Evolutionary conservation across 805 yeast genomes (phyloP).

Genomic region (Nakazawaea sp.): DNA sequence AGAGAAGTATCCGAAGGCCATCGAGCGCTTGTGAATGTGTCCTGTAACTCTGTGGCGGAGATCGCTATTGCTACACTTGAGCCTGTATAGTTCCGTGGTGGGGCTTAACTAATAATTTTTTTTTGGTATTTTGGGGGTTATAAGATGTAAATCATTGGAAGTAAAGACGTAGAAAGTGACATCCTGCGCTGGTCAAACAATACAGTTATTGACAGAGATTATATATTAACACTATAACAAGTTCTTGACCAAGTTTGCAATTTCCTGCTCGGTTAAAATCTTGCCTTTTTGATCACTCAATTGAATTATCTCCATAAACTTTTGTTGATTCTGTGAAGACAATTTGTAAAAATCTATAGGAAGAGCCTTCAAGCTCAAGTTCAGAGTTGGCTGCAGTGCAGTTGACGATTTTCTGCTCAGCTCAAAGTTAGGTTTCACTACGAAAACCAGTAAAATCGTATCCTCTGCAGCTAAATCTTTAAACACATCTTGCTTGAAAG

Average conservation of each 20-base stretch:
- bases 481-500: slow-evolving; percentile 1
- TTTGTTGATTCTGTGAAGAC: slow-evolving; percentile 2
- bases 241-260: slow-evolving; percentile 3
- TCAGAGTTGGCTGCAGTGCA: background rate
- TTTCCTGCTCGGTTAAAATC: background rate
- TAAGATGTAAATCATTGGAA: too few species aligned
- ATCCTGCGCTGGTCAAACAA: too few species aligned
- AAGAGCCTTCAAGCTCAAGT: slow-evolving; percentile 1
- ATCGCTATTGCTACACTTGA: too few species aligned
- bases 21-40: too few species aligned
- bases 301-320: slow-evolving; percentile 6
- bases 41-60: too few species aligned
- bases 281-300: slow-evolving; percentile 2
- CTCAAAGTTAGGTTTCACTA: slow-evolving; percentile 7
- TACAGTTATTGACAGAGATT: too few species aligned
- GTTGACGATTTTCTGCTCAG: background rate
- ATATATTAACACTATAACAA: slow-evolving; percentile 1
- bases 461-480: background rate
- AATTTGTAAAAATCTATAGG: slow-evolving; percentile 8
- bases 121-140: too few species aligned
- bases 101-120: too few species aligned
- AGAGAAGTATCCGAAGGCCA: too few species aligned
- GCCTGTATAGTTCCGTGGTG: too few species aligned
- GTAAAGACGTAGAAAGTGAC: too few species aligned
- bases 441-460: slow-evolving; percentile 6